Percentiles rank a stretch among this genome's conserved stretches.
phyloP scores from a whole-genome alignment of 2,329 filamentous ascomycete species.

The Sporothrix luriei region DNA sequence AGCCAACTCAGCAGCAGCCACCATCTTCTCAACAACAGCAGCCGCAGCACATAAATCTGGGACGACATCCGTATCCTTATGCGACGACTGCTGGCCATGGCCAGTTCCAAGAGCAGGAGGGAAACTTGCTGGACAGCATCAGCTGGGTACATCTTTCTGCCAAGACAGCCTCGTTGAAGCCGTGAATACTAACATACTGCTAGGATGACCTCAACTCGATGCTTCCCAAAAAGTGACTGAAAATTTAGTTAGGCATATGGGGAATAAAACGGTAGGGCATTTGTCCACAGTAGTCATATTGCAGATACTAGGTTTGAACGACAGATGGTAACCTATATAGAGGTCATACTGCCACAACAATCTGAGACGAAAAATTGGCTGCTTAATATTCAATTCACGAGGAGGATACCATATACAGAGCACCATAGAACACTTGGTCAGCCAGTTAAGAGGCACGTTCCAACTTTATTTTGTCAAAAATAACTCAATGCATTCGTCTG shows the following conservation, averaged over 20 bases:
- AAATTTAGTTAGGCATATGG: too few relatives aligned
- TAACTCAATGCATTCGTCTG: background rate
- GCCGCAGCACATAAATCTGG: background rate
- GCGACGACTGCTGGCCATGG: background rate
- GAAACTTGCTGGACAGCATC: constrained; percentile 27
- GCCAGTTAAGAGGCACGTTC: background rate
- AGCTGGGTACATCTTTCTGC: constrained; percentile 20
- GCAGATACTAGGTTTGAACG: background rate
- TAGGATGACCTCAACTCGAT: constrained; percentile 28
- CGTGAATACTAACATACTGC: background rate
- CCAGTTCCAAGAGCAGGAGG: constrained; percentile 10
- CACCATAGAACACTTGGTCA: background rate
- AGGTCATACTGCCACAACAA: too few relatives aligned
- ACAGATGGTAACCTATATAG: background rate
- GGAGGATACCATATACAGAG: background rate
- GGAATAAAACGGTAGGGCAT: background rate
- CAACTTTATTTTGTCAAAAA: background rate
- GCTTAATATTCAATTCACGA: background rate
- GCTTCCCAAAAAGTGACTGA: constrained; percentile 19
- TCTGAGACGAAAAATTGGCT: background rate
- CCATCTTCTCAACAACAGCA: background rate
- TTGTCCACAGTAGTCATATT: background rate
- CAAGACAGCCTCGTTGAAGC: background rate
- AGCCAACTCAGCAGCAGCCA: constrained; percentile 19
- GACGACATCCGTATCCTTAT: background rate